phyloP scores from a whole-genome alignment of 345 rosid species.

The Citrus sinensis region DNA sequence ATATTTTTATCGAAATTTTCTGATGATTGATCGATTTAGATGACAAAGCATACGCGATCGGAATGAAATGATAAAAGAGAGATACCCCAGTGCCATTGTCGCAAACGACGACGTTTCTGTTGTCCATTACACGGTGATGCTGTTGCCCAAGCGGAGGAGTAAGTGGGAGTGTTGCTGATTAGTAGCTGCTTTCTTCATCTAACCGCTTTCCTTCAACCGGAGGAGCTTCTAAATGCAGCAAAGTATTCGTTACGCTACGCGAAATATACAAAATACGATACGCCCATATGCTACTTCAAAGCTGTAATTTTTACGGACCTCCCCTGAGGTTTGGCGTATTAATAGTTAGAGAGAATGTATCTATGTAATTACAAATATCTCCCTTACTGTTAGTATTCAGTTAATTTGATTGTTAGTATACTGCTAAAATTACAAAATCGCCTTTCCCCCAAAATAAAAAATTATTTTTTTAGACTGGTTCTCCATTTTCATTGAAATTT shows the following conservation, averaged over 20 bases:
- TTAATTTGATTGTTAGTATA: too few relatives aligned
- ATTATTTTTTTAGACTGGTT: too few relatives aligned
- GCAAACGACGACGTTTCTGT: slow-evolving; percentile 79
- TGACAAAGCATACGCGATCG: background rate
- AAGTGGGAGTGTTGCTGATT: background rate
- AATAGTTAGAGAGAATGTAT: too few relatives aligned
- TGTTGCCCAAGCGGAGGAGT: background rate
- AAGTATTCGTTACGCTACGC: slow-evolving; percentile 1
- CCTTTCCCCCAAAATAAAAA: too few relatives aligned
- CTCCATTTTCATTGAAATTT: background rate
- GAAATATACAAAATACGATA: background rate
- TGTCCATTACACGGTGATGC: slow-evolving; percentile 46
- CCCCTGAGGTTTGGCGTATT: too few relatives aligned
- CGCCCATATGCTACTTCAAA: background rate
- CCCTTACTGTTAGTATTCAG: rapidly evolving
- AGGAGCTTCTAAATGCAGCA: slow-evolving; percentile 20
- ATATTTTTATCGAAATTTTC: background rate
- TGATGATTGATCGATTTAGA: background rate
- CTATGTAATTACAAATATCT: rapidly evolving
- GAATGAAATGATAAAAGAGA: slow-evolving; percentile 9
- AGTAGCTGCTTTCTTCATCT: background rate
- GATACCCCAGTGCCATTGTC: slow-evolving; percentile 96
- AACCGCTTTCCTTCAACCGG: slow-evolving; percentile 3
- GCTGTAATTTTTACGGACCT: too few relatives aligned
- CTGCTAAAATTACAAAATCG: too few relatives aligned